Conservation (phyloP, 116 monocot genomes). For the Zostera marina region DNA sequence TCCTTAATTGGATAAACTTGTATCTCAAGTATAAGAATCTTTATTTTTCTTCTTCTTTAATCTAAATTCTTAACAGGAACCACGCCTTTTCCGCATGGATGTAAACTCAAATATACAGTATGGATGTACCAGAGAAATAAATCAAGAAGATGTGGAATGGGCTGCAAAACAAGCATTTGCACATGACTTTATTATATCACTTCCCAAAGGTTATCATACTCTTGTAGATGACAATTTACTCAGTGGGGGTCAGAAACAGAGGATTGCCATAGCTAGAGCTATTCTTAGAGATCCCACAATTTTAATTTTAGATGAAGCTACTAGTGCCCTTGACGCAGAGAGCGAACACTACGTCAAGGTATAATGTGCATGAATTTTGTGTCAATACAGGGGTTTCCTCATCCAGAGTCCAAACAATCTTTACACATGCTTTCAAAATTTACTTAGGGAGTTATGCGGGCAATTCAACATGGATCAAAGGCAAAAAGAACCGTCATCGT, state of each 20-base stretch:
- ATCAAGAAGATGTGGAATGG: constrained; percentile 54
- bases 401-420: not conserved
- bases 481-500: constrained; percentile 64
- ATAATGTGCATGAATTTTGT: not conserved
- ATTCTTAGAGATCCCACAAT: constrained; percentile 87
- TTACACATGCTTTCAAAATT: not conserved
- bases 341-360: constrained; percentile 91
- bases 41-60: not conserved
- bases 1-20: not conserved
- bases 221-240: constrained; percentile 66
- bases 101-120: constrained; percentile 77
- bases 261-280: constrained; percentile 98
- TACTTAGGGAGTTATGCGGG: constrained; percentile 39
- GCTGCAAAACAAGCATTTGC: constrained; percentile 89
- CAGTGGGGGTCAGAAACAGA: constrained; percentile 95
- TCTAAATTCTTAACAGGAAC: constrained; percentile 52
- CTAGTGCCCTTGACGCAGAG: constrained; percentile 96
- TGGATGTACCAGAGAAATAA: constrained; percentile 62
- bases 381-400: not conserved
- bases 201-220: constrained; percentile 77
- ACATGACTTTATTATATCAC: constrained; percentile 74
- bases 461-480: constrained; percentile 22
- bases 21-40: not conserved
- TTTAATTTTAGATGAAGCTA: constrained; percentile 92
- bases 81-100: constrained; percentile 77